Evolutionary conservation across 2,329 filamentous ascomycete species (phyloP).

Genomic region (Thyridium curvatum): DNA sequence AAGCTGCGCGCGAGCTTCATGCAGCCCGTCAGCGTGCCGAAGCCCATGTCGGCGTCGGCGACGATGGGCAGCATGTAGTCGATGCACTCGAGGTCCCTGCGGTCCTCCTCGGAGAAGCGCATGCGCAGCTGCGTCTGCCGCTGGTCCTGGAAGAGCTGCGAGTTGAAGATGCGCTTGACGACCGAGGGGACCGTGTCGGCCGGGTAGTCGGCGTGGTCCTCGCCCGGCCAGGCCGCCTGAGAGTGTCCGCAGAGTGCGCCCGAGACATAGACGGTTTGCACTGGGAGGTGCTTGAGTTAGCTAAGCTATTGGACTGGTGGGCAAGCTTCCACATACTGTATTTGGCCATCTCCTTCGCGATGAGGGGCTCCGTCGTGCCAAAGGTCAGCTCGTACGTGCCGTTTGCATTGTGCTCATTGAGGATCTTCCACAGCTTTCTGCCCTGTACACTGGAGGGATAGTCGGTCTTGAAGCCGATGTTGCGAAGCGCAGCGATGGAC

Average conservation of each 20-base stretch:
- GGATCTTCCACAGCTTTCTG: slow-evolving; percentile 91
- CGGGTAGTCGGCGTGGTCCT: slow-evolving; percentile 96
- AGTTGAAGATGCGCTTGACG: slow-evolving; percentile 94
- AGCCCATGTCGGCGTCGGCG: slow-evolving; percentile 94
- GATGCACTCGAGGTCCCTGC: slow-evolving; percentile 67
- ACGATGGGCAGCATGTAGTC: slow-evolving; percentile 96
- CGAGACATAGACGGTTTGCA: slow-evolving; percentile 97
- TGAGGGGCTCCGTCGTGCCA: slow-evolving; percentile 94
- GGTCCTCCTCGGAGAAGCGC: slow-evolving; percentile 65
- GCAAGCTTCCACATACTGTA: slow-evolving; percentile 40
- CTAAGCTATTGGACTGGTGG: too few species aligned
- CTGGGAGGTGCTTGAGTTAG: slow-evolving; percentile 8
- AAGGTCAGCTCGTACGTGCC: slow-evolving; percentile 57
- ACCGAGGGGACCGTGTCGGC: slow-evolving; percentile 98
- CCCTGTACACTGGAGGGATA: slow-evolving; percentile 87
- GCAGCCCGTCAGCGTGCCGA: slow-evolving; percentile 94
- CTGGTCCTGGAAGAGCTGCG: slow-evolving; percentile 98
- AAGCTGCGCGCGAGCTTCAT: slow-evolving; percentile 99
- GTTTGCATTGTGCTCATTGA: slow-evolving; percentile 83
- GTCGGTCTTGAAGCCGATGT: slow-evolving; percentile 73
- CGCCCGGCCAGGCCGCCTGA: slow-evolving; percentile 88
- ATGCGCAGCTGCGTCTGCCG: slow-evolving; percentile 96
- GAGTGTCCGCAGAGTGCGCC: slow-evolving; percentile 95
- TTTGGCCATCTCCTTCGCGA: slow-evolving; percentile 99
- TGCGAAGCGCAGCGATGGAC: slow-evolving; percentile 93